Conservation (phyloP, 2,329 filamentous ascomycete genomes). For the Leptoxyphium fumago region DNA sequence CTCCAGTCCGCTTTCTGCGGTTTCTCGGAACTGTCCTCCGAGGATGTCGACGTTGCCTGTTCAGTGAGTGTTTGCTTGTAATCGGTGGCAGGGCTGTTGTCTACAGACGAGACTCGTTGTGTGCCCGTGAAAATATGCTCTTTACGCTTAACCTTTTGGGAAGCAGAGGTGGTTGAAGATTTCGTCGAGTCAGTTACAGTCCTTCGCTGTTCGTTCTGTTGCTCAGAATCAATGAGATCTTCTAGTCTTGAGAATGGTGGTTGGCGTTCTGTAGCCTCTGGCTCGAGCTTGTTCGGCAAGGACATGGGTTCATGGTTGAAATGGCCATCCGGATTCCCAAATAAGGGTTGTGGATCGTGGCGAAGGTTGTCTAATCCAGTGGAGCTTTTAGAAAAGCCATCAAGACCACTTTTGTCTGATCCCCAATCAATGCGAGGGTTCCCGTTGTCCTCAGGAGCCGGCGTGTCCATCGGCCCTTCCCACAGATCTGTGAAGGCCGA, state of each 20-base stretch:
- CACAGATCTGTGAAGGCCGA: not conserved
- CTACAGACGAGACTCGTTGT: conserved; percentile 3
- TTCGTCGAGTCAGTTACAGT: conserved; percentile 24
- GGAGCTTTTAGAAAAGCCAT: conserved; percentile 20
- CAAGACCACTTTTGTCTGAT: conserved; percentile 2
- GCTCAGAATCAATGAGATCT: conserved; percentile 5
- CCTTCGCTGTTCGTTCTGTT: conserved; percentile 19
- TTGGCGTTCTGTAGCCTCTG: conserved; percentile 1
- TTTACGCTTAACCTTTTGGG: conserved; percentile 23
- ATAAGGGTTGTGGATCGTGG: not conserved
- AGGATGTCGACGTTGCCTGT: too few species aligned
- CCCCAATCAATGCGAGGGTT: not conserved
- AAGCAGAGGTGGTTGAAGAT: conserved; percentile 26
- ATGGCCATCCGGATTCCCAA: conserved; percentile 48
- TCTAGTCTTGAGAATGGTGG: conserved; percentile 2
- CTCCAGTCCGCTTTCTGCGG: conserved; percentile 23
- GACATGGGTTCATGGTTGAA: conserved; percentile 40
- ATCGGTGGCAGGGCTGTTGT: not conserved
- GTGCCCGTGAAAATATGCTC: conserved; percentile 35
- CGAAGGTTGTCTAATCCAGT: conserved; percentile 38
- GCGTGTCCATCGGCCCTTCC: not conserved
- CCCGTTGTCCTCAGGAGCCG: not conserved
- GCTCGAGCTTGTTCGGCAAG: conserved; percentile 1
- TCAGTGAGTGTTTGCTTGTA: too few species aligned
- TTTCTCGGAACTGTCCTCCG: conserved; percentile 15